These are phyloP conservation scores for Verruconis gallopava DNA, from an alignment of 2,329 filamentous ascomycete species.

Conservation along the genomic window DNA sequence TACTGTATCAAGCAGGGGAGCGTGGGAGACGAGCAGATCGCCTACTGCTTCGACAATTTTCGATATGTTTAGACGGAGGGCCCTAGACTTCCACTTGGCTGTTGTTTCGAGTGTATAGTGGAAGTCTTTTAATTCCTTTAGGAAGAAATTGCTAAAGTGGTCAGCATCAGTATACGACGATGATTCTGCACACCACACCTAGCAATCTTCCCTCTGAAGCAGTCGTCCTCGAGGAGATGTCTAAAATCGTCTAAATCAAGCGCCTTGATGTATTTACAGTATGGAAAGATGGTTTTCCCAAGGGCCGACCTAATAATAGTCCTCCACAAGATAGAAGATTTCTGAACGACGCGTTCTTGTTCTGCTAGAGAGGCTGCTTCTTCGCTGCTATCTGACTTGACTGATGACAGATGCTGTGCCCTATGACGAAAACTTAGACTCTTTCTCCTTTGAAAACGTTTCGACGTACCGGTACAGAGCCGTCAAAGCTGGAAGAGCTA, in stretches of 20 bases:
- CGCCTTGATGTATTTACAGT: constrained; percentile 53
- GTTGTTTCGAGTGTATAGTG: constrained; percentile 22
- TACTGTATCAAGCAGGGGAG: constrained; percentile 44
- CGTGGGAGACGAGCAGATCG: constrained; percentile 35
- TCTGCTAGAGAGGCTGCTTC: constrained; percentile 28
- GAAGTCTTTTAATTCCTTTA: constrained; percentile 32
- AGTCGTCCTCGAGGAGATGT: constrained; percentile 45
- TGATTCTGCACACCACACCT: constrained; percentile 25
- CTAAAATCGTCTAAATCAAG: constrained; percentile 51
- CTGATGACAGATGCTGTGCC: constrained; percentile 6
- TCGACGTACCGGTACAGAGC: constrained; percentile 47
- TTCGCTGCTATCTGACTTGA: constrained; percentile 23
- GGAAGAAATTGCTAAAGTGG: constrained; percentile 36
- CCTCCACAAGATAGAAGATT: constrained; percentile 54
- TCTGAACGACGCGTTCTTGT: constrained; percentile 36
- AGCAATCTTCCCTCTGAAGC: constrained; percentile 45
- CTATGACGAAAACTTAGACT: too few relatives aligned
- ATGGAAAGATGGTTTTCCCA: constrained; percentile 50
- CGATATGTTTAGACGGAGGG: constrained; percentile 20
- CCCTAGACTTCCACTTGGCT: constrained; percentile 19
- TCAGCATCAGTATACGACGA: not conserved
- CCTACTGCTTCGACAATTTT: constrained; percentile 36
- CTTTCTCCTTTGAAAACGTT: constrained; percentile 9
- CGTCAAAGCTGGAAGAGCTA: constrained; percentile 47
- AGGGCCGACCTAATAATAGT: constrained; percentile 55